A percentile compares a stretch with the other conserved stretches of the same genome.
phyloP scores from a whole-genome alignment of 139 green algal genomes.

The Tetradesmus lagerheimii region DNA sequence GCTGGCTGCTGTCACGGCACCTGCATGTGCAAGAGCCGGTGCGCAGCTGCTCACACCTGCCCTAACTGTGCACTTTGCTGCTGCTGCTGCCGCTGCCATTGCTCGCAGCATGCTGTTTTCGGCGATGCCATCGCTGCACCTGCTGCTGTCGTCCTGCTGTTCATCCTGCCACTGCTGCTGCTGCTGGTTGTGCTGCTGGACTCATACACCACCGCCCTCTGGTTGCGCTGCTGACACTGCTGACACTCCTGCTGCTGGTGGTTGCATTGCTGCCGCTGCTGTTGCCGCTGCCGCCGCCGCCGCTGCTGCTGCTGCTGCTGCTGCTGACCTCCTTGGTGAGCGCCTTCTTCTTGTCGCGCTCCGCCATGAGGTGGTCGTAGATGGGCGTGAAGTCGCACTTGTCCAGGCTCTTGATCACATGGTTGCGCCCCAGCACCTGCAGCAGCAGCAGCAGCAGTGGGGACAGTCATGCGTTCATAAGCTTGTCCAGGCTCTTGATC shows the following conservation, averaged over 20 bases:
- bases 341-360: slow-evolving; percentile 94
- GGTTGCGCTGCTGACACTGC: not conserved
- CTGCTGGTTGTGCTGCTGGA: not conserved
- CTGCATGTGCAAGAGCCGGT: too few relatives aligned
- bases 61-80: too few relatives aligned
- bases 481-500: slow-evolving; percentile 90
- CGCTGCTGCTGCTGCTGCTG: not conserved
- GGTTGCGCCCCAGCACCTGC: slow-evolving; percentile 46
- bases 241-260: not conserved
- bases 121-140: too few relatives aligned
- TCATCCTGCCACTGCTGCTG: not conserved
- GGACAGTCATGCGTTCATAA: too few relatives aligned
- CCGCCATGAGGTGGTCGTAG: slow-evolving; percentile 86
- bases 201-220: not conserved
- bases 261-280: not conserved
- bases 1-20: not conserved
- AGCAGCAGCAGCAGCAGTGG: not conserved
- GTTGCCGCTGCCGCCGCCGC: not conserved
- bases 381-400: slow-evolving; percentile 99
- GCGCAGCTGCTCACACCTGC: not conserved
- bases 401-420: slow-evolving; percentile 90
- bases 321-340: slow-evolving; percentile 89
- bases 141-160: too few relatives aligned
- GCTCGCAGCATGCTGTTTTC: too few relatives aligned
- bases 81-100: not conserved